Percentiles rank a stretch among this genome's conserved stretches.
Conservation (phyloP, 2,329 filamentous ascomycete genomes). For the Stemphylium beticola region DNA sequence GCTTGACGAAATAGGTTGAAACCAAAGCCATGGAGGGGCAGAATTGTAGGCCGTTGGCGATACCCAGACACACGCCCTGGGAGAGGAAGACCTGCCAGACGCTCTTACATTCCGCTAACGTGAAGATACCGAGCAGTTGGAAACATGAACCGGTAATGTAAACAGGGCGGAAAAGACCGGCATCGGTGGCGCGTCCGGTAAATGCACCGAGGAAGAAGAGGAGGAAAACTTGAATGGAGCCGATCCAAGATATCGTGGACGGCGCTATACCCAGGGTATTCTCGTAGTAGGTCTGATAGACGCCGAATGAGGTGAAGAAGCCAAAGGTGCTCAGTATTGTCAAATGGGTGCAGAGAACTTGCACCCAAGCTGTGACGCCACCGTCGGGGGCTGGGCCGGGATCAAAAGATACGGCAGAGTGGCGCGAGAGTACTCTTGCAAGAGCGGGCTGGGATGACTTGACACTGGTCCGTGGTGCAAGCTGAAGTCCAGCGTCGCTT, state of each 20-base stretch:
- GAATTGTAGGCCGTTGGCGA: constrained; percentile 59
- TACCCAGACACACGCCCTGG: constrained; percentile 64
- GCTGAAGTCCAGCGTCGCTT: constrained; percentile 2
- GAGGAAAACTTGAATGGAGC: constrained; percentile 42
- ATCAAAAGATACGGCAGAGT: constrained; percentile 33
- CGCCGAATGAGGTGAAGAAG: constrained; percentile 62
- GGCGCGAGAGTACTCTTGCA: constrained; percentile 28
- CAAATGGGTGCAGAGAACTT: constrained; percentile 57
- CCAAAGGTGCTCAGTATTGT: constrained; percentile 65
- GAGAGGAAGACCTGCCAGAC: constrained; percentile 46
- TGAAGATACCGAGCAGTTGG: constrained; percentile 45
- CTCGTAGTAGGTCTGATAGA: constrained; percentile 62
- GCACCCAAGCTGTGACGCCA: constrained; percentile 62
- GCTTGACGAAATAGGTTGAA: constrained; percentile 47
- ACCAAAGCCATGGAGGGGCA: constrained; percentile 63
- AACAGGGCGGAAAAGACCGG: constrained; percentile 36
- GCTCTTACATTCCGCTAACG: constrained; percentile 34
- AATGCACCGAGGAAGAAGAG: constrained; percentile 41
- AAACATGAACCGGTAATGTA: constrained; percentile 37
- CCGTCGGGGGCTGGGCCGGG: constrained; percentile 52
- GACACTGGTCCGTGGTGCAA: background rate
- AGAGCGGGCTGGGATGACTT: constrained; percentile 10
- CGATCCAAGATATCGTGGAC: constrained; percentile 44
- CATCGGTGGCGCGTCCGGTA: constrained; percentile 39
- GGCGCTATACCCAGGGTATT: constrained; percentile 47